phyloP scores from a whole-genome alignment of 208 protist species.

The Herpetomonas tarakana region DNA sequence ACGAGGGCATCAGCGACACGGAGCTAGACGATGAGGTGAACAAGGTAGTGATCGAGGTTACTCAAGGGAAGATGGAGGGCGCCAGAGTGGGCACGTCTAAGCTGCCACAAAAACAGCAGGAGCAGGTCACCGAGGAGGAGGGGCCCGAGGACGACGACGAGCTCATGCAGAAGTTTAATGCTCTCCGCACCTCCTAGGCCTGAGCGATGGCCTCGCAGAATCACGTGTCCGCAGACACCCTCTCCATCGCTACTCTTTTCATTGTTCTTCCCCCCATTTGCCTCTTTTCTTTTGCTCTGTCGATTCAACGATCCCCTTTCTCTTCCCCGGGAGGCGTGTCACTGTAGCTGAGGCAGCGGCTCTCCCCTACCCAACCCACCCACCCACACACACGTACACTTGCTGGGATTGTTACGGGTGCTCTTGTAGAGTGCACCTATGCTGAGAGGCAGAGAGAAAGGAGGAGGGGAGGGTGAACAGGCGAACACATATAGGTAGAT shows the following conservation, averaged over 20 bases:
- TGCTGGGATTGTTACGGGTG: no score
- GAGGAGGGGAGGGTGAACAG: no score
- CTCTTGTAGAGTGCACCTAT: no score
- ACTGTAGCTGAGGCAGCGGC: no score
- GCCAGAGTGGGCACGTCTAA: constrained; percentile 43
- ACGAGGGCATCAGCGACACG: constrained; percentile 80
- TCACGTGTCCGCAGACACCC: neutral
- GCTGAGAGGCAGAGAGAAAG: no score
- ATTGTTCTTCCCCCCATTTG: neutral
- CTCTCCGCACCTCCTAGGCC: constrained; percentile 33
- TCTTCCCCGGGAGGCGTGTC: neutral
- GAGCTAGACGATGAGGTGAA: constrained; percentile 88
- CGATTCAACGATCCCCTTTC: neutral
- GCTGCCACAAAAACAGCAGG: constrained; percentile 38
- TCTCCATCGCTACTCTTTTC: neutral
- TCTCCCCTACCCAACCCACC: no score
- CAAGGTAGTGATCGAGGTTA: constrained; percentile 86
- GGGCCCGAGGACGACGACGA: constrained; percentile 39
- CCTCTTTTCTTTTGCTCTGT: constrained; percentile 1
- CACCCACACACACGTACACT: no score
- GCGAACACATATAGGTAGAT: no score
- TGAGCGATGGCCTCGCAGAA: neutral
- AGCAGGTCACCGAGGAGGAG: constrained; percentile 24
- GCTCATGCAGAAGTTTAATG: constrained; percentile 59
- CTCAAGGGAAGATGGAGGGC: constrained; percentile 63